Percentiles rank a stretch among this genome's conserved stretches.
Evolutionary conservation across 2,329 filamentous ascomycete species (phyloP).

Genomic region (Aureobasidium melanogenum): DNA sequence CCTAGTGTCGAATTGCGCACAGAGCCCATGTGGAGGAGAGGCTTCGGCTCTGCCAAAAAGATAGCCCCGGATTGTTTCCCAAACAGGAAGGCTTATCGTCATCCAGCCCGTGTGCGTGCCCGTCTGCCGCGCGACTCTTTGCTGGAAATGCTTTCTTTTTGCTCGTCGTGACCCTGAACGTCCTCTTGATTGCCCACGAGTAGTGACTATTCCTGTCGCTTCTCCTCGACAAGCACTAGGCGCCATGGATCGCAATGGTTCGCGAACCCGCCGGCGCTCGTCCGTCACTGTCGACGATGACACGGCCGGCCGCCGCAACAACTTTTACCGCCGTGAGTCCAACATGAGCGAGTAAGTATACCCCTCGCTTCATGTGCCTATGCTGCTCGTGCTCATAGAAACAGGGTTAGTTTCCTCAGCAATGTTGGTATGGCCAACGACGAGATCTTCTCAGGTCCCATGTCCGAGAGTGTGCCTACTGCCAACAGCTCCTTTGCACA

Average conservation of each 20-base stretch:
- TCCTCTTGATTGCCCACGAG: neutral
- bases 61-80: slow-evolving; percentile 3
- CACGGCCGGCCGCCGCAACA: slow-evolving; percentile 17
- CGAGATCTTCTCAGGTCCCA: slow-evolving; percentile 86
- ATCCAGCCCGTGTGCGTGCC: neutral
- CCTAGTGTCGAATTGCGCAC: neutral
- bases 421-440: slow-evolving; percentile 99
- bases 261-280: slow-evolving; percentile 12
- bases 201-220: neutral
- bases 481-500: slow-evolving; percentile 89
- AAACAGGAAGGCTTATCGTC: slow-evolving; percentile 4
- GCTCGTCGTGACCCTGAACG: neutral
- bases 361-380: neutral
- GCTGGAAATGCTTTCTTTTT: slow-evolving; percentile 6
- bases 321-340: slow-evolving; percentile 53
- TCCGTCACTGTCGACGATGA: slow-evolving; percentile 13
- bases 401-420: slow-evolving; percentile 66
- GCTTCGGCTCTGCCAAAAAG: neutral
- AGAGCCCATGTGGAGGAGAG: neutral
- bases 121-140: slow-evolving; percentile 4
- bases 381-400: slow-evolving; percentile 13
- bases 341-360: slow-evolving; percentile 55
- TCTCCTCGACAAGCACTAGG: neutral
- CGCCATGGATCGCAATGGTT: slow-evolving; percentile 10
- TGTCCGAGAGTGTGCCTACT: slow-evolving; percentile 92